Base-by-base conservation (phyloP, 495 filamentous ascomycete species). In the Hypomontagnella monticulosa region DNA sequence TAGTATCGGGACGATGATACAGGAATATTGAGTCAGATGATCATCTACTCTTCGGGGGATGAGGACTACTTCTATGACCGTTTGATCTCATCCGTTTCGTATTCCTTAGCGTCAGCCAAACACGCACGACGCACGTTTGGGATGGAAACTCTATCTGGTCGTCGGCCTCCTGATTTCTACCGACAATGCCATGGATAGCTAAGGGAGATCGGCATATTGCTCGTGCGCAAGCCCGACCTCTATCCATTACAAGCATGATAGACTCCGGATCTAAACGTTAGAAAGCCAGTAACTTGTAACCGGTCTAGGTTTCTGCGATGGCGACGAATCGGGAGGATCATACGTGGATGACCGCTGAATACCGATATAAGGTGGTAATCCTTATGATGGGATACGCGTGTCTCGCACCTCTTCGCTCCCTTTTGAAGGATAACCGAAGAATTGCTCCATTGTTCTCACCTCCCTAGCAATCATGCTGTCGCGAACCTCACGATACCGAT, bases 341-440 rank as follows among this genome's bases (percentile, higher is more conserved):
- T 47, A 23, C 38, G 50, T 50, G 20, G 50, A 50, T 37, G 44
- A n/a, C 7, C 9, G 23, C 14, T 8, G 20, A 14, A 18, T 9
- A 16, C 52, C 36, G 54, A 52, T 63, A 67, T 63, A 67, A 67
- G 65, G 33, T 55, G 42, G 48, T 44, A 53, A 50, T 58, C 58
- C 53, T 48, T 56, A 46, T 54, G 58, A 58, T 41, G 32, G 46
- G 52, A 54, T 44, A 48, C 58, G 64, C 47, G 58, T 58, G 23
- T 63, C 46, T 47, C 14, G 40, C 47, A 23, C 34, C 16, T 46
- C 36, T 42, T 49, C 44, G 27, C 23, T 47, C 16, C 20, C 30
- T 53, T 54, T 51, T 44, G 46, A 38, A 56, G 12, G 23, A 20
- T 10, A 50, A 15, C 18, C 32, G 14, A 59, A 48, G 18, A 38